Evolutionary conservation across 1,139 yeast species (phyloP), one percentile per base, ranked within the genome.

Genomic region (Pichia sp.): DNA sequence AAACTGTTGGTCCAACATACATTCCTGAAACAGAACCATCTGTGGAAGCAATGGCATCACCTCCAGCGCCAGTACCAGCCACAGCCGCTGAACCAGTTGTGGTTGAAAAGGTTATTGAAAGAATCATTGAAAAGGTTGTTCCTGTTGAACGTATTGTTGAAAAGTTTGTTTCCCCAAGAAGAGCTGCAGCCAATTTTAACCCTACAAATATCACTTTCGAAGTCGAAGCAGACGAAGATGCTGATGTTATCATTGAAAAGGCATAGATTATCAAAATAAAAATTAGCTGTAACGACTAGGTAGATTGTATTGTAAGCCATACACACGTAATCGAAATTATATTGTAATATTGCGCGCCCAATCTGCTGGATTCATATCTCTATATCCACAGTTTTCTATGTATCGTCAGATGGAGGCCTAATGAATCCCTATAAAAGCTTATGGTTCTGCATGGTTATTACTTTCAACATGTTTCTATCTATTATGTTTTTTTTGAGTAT

Each of bases 1-100:
- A 75, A 51, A 78, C 83, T 19, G 70, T 76, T 50, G 83, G 83
- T 10, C 83, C 84, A 22, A 77, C 83, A 6, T 53, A 52, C 45
- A 53, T 64, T 30, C 58, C 60, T n/a, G 58, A 57, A 50, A 53
- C 48, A 29, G 49, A 47, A n/a, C 45, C 42, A n/a, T 31, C 9
- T 25, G n/a, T 13, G 7, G n/a, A 39, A 22, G 18, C 16, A 22
- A 6, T 14, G 6, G 9, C 28, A 5, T 4, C 29, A 25, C 6
- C 10, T 11, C n/a, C 42, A 38, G 13, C 16, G 19, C 56, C 57
- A 53, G 11, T 7, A 3, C 22, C 28, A 22, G 18, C 16, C 10
- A 6, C 41, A 19, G 19, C 49, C 36, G 45, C 38, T 11, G 53
- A 29, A 14, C 53, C 55, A 14, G 14, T 36, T 36, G 28, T 52